Evolutionary conservation across 371 early-diverging fungal species (phyloP), one percentile per base, ranked within the genome.

Genomic region (Choanephora cucurbitarum): DNA sequence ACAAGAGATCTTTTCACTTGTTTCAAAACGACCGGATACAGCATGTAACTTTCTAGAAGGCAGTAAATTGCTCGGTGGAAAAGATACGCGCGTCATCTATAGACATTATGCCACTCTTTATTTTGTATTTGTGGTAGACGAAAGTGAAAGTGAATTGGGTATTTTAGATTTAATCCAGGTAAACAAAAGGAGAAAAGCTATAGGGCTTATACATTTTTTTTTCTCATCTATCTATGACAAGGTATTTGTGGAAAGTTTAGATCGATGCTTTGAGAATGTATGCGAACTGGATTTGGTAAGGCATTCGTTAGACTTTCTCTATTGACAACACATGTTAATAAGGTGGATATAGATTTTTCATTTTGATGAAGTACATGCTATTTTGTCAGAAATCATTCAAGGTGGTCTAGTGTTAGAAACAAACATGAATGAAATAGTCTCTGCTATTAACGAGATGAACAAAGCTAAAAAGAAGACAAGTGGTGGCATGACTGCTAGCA

Each of bases 221-320:
- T n/a, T n/a, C n/a, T n/a, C n/a, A n/a, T n/a, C n/a, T n/a, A n/a
- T n/a, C n/a, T n/a, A n/a, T 28, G 28, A 28, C 28, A 28, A 94
- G 91, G 93, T 95, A 15, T 94, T 98, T 79, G 98, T 98, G 0
- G 98, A 98, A 66, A 84, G 93, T 31, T 75, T 98, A 55, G 97
- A 98, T 64, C 69, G 89, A 39, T 88, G 90, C 22, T 97, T 98
- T 73, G 91, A 92, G 47, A 96, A 98, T 57, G 98, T 98, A 3
- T 98, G 97, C 66, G 98, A 98, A 66, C 72, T 98, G 52, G 98
- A 96, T 66, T 69, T 98, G 75, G 91, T 91, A 78, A 66, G 71
- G 7, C 28, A 28, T 28, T 5, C 5, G 7, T 28, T 28, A 28
- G 28, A 28, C n/a, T n/a, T n/a, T n/a, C n/a, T n/a, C n/a, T n/a